These are phyloP conservation scores for Rhizophlyctis rosea DNA, from an alignment of 192 early-diverging fungal species.

Conservation along the genomic window DNA sequence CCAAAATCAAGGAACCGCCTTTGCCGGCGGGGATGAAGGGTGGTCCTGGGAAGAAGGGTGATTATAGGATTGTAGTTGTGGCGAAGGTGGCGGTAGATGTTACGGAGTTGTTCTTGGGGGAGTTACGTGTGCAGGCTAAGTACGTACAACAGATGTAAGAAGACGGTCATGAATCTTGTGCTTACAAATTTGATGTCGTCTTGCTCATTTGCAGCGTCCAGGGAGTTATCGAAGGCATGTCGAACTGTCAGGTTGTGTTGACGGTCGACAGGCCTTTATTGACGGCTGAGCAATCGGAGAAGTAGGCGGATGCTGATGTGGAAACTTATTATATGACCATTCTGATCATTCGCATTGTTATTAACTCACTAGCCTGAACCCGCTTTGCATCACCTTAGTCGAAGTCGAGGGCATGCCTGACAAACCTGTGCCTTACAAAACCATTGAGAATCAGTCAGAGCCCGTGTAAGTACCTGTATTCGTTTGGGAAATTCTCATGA, in stretches of 20 bases:
- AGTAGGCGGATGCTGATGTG: too few species aligned
- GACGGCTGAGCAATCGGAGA: too few species aligned
- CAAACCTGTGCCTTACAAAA: conserved; percentile 20
- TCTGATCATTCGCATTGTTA: too few species aligned
- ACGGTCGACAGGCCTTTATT: too few species aligned
- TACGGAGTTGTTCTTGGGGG: conserved; percentile 26
- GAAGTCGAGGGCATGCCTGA: conserved; percentile 31
- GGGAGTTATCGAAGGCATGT: too few species aligned
- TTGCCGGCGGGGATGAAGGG: not conserved
- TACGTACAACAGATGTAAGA: too few species aligned
- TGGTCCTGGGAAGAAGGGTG: conserved; percentile 12
- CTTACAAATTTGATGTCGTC: too few species aligned
- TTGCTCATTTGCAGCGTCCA: too few species aligned
- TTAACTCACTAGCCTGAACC: conserved; percentile 30
- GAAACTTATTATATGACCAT: too few species aligned
- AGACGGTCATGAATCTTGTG: too few species aligned
- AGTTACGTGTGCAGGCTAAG: conserved; percentile 9
- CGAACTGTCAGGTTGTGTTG: too few species aligned
- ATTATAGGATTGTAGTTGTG: conserved; percentile 21
- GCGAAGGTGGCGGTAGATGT: conserved; percentile 18
- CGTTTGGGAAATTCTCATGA: not conserved
- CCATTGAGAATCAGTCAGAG: conserved; percentile 16
- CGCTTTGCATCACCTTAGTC: conserved; percentile 28
- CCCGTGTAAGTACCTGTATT: conserved; percentile 27
- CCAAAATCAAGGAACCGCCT: not conserved